phyloP scores from a whole-genome alignment of 352 stramenopile genomes.

The Globisporangium okanoganense region DNA sequence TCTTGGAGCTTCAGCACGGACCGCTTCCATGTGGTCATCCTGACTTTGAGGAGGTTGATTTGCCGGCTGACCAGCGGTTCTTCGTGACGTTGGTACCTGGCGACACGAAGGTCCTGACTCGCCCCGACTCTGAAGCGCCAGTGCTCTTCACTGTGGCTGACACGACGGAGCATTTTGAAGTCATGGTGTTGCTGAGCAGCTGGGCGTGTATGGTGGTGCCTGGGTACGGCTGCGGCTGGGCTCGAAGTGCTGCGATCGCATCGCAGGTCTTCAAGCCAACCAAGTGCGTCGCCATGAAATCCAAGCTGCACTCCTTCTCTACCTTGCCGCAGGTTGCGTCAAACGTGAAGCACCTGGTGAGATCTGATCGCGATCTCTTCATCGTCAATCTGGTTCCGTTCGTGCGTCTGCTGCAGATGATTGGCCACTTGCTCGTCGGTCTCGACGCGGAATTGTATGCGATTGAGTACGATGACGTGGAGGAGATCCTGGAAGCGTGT shows the following conservation, averaged over 20 bases:
- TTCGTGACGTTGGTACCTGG: background rate
- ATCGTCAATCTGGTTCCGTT: background rate
- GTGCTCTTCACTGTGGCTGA: background rate
- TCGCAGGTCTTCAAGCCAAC: background rate
- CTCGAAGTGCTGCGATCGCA: background rate
- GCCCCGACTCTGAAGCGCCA: background rate
- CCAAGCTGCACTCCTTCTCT: too few relatives aligned
- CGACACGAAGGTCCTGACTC: background rate
- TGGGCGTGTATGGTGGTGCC: conserved; percentile 1
- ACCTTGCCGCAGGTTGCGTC: background rate
- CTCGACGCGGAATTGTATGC: background rate
- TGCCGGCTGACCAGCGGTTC: background rate
- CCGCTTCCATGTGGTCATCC: background rate
- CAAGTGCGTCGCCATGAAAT: background rate
- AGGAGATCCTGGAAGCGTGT: background rate
- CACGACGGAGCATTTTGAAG: background rate
- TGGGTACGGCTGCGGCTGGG: background rate
- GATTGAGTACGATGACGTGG: background rate
- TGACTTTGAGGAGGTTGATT: background rate
- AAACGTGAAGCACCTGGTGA: background rate
- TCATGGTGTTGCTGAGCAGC: background rate
- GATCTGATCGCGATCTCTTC: too few relatives aligned
- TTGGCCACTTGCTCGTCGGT: background rate
- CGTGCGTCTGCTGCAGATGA: background rate
- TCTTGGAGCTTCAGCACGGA: background rate